Percentiles rank a stretch among this genome's conserved stretches.
phyloP scores from a whole-genome alignment of 345 rosid species.

The Nasturtium officinale region DNA sequence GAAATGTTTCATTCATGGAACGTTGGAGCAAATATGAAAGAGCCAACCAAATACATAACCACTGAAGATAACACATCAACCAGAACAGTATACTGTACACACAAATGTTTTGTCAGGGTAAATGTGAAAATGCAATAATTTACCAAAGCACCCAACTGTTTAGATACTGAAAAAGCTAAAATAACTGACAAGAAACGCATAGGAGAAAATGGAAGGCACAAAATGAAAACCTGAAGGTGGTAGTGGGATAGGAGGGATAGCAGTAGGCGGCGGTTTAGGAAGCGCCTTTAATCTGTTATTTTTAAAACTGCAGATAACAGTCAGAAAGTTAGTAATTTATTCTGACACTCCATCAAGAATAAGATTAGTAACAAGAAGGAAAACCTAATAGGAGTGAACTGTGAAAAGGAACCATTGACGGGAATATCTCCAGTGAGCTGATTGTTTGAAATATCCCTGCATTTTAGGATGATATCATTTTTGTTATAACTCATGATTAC shows the following conservation, averaged over 20 bases:
- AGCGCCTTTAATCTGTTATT: constrained; percentile 38
- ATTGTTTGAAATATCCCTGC: constrained; percentile 88
- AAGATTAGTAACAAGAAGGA: constrained; percentile 21
- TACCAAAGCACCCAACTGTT: not conserved
- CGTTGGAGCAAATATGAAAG: not conserved
- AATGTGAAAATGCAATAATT: not conserved
- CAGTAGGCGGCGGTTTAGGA: constrained; percentile 39
- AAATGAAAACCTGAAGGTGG: constrained; percentile 53
- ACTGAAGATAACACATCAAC: not conserved
- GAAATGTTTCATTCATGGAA: constrained; percentile 5
- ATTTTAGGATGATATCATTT: constrained; percentile 36
- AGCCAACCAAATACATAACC: not conserved
- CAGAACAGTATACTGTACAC: not conserved
- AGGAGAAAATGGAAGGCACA: constrained; percentile 25
- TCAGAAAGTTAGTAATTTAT: constrained; percentile 36
- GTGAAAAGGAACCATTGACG: constrained; percentile 76
- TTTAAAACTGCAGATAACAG: constrained; percentile 58
- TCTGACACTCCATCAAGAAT: constrained; percentile 17
- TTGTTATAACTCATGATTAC: constrained; percentile 16
- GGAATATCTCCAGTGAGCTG: constrained; percentile 65
- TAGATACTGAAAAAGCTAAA: not conserved
- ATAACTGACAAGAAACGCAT: not conserved
- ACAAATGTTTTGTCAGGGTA: not conserved
- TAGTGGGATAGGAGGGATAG: constrained; percentile 21
- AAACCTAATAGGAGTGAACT: constrained; percentile 78